phyloP scores from a whole-genome alignment of 352 stramenopile genomes.

The Phytophthora pinifolia region DNA sequence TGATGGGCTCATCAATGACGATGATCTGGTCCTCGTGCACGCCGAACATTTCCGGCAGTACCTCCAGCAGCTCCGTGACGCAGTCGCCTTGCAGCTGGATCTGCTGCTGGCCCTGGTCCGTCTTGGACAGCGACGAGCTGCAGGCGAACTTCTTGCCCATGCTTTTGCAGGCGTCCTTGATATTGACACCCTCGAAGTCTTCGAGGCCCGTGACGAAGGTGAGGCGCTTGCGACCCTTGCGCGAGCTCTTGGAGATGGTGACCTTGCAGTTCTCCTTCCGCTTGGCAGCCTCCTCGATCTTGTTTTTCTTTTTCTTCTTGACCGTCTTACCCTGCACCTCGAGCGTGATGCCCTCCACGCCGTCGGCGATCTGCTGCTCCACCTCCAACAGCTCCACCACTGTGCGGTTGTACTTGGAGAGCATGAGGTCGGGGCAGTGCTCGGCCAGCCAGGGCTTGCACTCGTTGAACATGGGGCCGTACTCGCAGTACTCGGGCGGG shows the following conservation, averaged over 20 bases:
- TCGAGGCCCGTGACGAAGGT: constrained; percentile 84
- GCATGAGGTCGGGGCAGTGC: constrained; percentile 66
- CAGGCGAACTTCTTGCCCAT: constrained; percentile 85
- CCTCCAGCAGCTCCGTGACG: constrained; percentile 66
- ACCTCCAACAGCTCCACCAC: constrained; percentile 72
- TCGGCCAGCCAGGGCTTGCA: constrained; percentile 82
- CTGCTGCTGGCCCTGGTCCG: constrained; percentile 71
- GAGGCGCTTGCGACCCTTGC: constrained; percentile 78
- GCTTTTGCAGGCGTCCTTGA: constrained; percentile 81
- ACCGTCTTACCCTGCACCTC: constrained; percentile 69
- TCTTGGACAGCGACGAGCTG: constrained; percentile 79
- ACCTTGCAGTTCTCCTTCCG: constrained; percentile 68
- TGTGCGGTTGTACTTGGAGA: constrained; percentile 87
- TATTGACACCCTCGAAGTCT: constrained; percentile 78
- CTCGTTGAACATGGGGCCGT: constrained; percentile 83
- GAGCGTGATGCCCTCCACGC: constrained; percentile 75
- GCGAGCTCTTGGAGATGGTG: constrained; percentile 68
- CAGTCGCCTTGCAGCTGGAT: constrained; percentile 86
- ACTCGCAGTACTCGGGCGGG: constrained; percentile 86
- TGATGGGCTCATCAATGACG: constrained; percentile 66
- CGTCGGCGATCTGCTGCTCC: constrained; percentile 77
- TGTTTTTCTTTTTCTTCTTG: constrained; percentile 86
- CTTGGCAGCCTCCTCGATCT: constrained; percentile 76
- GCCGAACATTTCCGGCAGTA: constrained; percentile 77
- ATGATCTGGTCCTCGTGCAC: constrained; percentile 76